Evolutionary conservation across 2,329 filamentous ascomycete species (phyloP).

Genomic region (Lanzia echinophila): DNA sequence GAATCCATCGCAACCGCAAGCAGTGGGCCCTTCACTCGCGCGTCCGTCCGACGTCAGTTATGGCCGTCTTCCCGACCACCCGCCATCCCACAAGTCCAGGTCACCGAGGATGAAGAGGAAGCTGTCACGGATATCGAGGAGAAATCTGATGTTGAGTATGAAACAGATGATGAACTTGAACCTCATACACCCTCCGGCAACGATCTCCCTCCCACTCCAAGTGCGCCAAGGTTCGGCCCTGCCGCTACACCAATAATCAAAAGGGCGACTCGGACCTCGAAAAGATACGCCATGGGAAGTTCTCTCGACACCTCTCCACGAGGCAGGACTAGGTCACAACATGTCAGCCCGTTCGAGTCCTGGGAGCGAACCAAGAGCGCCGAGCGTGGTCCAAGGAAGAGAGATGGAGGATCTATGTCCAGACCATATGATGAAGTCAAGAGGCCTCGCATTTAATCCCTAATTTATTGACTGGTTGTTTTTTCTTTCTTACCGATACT

Average conservation of each 20-base stretch:
- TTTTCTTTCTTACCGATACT: neutral
- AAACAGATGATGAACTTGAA: conserved; percentile 2
- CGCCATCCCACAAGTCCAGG: conserved; percentile 51
- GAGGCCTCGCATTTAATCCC: conserved; percentile 1
- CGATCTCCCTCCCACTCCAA: conserved; percentile 42
- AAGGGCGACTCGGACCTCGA: conserved; percentile 50
- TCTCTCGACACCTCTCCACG: conserved; percentile 24
- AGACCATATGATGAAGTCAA: conserved; percentile 21
- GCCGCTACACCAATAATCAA: conserved; percentile 57
- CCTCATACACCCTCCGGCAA: conserved; percentile 11
- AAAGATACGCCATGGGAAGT: conserved; percentile 33
- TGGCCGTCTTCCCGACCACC: conserved; percentile 47
- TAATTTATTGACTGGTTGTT: neutral
- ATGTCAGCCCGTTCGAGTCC: conserved; percentile 50
- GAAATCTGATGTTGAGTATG: conserved; percentile 5
- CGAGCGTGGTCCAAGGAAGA: conserved; percentile 38
- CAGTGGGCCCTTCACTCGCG: conserved; percentile 21
- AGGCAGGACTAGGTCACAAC: conserved; percentile 11
- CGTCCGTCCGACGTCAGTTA: conserved; percentile 60
- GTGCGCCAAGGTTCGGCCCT: conserved; percentile 49
- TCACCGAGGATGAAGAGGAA: conserved; percentile 50
- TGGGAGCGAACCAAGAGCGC: conserved; percentile 46
- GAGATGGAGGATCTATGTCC: conserved; percentile 34
- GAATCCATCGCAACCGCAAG: conserved; percentile 29
- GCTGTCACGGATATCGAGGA: conserved; percentile 45